phyloP scores from a whole-genome alignment of 192 early-diverging fungal genomes.

The Coemansia sp. region DNA sequence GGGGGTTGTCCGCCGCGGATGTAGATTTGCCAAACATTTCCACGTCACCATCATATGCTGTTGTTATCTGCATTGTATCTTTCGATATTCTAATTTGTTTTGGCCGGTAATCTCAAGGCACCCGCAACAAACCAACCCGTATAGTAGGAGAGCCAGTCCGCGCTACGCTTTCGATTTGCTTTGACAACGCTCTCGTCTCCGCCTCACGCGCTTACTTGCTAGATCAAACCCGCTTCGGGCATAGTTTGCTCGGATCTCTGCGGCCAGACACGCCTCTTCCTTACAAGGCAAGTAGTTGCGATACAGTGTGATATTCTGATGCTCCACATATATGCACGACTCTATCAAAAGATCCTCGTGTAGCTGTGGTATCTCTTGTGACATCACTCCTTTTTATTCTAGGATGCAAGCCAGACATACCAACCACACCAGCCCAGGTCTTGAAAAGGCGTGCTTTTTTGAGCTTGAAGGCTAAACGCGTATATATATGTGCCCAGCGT shows the following conservation, averaged over 20 bases:
- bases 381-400: constrained; percentile 9
- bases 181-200: not conserved
- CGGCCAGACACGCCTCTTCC: not conserved
- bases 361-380: constrained; percentile 12
- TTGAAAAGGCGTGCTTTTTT: not conserved
- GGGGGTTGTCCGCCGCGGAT: not conserved
- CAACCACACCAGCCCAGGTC: no score
- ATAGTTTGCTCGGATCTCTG: constrained; percentile 1
- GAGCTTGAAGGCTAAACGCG: not conserved
- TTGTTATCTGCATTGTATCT: not conserved
- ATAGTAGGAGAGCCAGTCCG: not conserved
- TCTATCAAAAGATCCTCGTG: not conserved
- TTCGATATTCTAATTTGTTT: not conserved
- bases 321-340: constrained; percentile 3
- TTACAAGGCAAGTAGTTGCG: constrained; percentile 5
- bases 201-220: not conserved
- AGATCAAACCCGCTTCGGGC: not conserved
- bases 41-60: not conserved
- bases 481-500: not conserved
- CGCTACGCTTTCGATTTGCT: not conserved
- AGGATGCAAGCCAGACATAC: not conserved
- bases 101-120: not conserved
- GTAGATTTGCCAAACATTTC: not conserved
- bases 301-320: constrained; percentile 3
- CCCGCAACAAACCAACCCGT: not conserved